phyloP scores from a whole-genome alignment of 2,329 filamentous ascomycete species.

The Ceratocystis alfenasii region DNA sequence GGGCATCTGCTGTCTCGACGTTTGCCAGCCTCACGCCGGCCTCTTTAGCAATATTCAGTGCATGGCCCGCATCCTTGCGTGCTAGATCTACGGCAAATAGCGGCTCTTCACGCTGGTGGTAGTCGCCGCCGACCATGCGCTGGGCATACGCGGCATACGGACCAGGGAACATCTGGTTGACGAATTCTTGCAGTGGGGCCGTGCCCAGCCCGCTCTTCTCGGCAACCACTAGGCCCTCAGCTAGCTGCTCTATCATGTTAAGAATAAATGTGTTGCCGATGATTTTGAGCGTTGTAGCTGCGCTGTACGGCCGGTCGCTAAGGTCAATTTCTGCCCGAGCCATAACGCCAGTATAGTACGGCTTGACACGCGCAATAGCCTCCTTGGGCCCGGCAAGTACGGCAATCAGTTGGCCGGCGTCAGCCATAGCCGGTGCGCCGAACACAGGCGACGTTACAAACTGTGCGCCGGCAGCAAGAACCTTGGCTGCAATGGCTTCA shows the following conservation, averaged over 20 bases:
- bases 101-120: conserved; percentile 64
- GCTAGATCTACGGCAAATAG: conserved; percentile 73
- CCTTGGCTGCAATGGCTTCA: conserved; percentile 47
- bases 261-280: conserved; percentile 79
- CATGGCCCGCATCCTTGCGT: conserved; percentile 70
- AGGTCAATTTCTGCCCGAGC: conserved; percentile 59
- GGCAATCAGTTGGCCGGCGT: conserved; percentile 57
- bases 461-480: conserved; percentile 49
- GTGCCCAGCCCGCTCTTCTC: conserved; percentile 69
- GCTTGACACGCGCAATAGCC: conserved; percentile 51
- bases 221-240: conserved; percentile 65
- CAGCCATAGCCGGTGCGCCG: conserved; percentile 58
- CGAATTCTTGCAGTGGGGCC: conserved; percentile 56
- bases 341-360: conserved; percentile 63
- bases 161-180: conserved; percentile 63
- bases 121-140: conserved; percentile 64
- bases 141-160: conserved; percentile 62
- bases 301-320: conserved; percentile 53
- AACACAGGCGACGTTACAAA: conserved; percentile 66
- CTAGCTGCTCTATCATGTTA: conserved; percentile 67
- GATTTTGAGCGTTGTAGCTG: conserved; percentile 62
- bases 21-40: conserved; percentile 52
- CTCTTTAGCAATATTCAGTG: conserved; percentile 50
- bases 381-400: conserved; percentile 56
- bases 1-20: conserved; percentile 54